Evolutionary conservation across 1,284 basidiomycete genomes (phyloP).

Genomic region (Singerocomus inundabilis): DNA sequence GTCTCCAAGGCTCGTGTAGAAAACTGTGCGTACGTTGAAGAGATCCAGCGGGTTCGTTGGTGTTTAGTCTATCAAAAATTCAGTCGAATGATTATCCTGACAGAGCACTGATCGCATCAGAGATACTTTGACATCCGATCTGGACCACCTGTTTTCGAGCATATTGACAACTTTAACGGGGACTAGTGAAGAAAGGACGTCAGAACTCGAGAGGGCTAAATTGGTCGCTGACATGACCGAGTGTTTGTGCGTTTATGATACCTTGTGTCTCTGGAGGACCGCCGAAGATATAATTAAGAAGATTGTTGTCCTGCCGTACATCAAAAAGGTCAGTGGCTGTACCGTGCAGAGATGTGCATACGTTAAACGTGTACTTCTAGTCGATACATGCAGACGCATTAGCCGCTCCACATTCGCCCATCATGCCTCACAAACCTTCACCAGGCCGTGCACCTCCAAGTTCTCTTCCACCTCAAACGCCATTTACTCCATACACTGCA

Average conservation of each 20-base stretch:
- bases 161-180: slow-evolving; percentile 51
- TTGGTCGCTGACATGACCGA: slow-evolving; percentile 65
- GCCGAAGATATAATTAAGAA: slow-evolving; percentile 81
- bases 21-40: slow-evolving; percentile 74
- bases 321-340: slow-evolving; percentile 60
- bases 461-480: slow-evolving; percentile 67
- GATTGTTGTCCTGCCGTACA: slow-evolving; percentile 69
- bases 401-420: slow-evolving; percentile 64
- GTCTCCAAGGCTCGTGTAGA: slow-evolving; percentile 76
- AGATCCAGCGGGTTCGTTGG: slow-evolving; percentile 80
- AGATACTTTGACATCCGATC: slow-evolving; percentile 77
- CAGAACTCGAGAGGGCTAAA: slow-evolving; percentile 66
- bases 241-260: slow-evolving; percentile 81
- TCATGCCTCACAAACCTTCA: slow-evolving; percentile 67
- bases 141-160: slow-evolving; percentile 74
- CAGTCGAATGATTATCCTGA: slow-evolving; percentile 14
- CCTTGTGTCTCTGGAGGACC: slow-evolving; percentile 76
- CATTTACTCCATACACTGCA: slow-evolving; percentile 63
- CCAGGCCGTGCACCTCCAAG: slow-evolving; percentile 10
- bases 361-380: slow-evolving; percentile 37
- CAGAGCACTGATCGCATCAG: slow-evolving; percentile 82
- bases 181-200: slow-evolving; percentile 42
- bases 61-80: slow-evolving; percentile 14
- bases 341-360: neutral
- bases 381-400: slow-evolving; percentile 72